These are phyloP conservation scores for Colletotrichum spaethianum DNA, from an alignment of 2,329 filamentous ascomycete genomes.

Conservation along the genomic window DNA sequence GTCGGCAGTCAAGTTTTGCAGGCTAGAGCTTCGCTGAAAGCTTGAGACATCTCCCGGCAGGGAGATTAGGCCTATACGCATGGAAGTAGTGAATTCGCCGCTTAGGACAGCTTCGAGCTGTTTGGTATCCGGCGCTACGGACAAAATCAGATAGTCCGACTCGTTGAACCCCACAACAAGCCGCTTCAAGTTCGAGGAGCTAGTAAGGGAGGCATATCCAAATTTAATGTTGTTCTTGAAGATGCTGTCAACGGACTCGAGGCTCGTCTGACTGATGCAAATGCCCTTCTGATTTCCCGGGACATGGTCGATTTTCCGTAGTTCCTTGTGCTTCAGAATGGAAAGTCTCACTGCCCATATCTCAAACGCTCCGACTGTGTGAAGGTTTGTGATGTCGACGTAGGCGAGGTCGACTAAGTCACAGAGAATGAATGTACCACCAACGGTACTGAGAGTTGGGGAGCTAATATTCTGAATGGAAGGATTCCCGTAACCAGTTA, in stretches of 20 bases:
- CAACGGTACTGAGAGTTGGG: conserved; percentile 1
- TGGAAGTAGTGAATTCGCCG: conserved; percentile 1
- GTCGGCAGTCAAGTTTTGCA: neutral
- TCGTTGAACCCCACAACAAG: conserved; percentile 10
- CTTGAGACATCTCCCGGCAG: neutral
- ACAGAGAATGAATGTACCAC: neutral
- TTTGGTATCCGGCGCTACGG: neutral
- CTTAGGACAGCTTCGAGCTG: neutral
- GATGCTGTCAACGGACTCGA: conserved; percentile 32
- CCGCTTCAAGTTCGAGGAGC: neutral
- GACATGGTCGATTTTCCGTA: neutral
- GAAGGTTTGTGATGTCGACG: conserved; percentile 4
- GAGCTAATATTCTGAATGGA: neutral
- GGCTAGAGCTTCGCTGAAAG: neutral
- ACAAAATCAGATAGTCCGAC: neutral
- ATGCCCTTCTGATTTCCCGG: neutral
- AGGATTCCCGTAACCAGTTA: neutral
- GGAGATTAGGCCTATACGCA: neutral
- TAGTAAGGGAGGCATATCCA: neutral
- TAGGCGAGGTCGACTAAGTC: neutral
- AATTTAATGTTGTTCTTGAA: conserved; percentile 13
- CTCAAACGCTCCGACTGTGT: neutral
- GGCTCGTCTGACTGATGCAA: neutral
- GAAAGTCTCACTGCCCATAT: neutral
- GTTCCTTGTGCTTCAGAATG: neutral